Evolutionary conservation across 371 early-diverging fungal genomes (phyloP), one percentile per base, ranked within the genome.

Genomic region (Zychaea mexicana): DNA sequence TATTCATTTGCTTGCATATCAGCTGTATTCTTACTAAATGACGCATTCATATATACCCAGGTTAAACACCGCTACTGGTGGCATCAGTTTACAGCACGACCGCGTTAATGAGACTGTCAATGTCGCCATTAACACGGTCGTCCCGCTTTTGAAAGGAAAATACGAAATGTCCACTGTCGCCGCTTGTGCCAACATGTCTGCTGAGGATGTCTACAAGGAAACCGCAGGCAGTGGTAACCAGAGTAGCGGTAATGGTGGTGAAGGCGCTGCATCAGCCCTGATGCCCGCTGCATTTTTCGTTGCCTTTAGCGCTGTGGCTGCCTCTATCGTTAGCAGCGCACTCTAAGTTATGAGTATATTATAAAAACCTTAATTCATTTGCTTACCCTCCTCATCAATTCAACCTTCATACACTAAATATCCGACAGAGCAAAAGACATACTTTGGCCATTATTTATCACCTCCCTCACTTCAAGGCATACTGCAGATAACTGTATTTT

Each of bases 1-100:
- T n/a, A n/a, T n/a, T n/a, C n/a, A n/a, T n/a, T n/a, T n/a, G n/a
- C n/a, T n/a, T n/a, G n/a, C n/a, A n/a, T n/a, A n/a, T n/a, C n/a
- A n/a, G n/a, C n/a, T n/a, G n/a, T n/a, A n/a, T n/a, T n/a, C n/a
- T n/a, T n/a, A n/a, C n/a, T n/a, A n/a, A n/a, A n/a, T n/a, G n/a
- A n/a, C n/a, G n/a, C n/a, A n/a, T n/a, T n/a, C n/a, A n/a, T n/a
- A n/a, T n/a, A n/a, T n/a, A n/a, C n/a, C n/a, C n/a, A 36, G 81
- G 81, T 62, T 69, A 22, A 33, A 65, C n/a, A 71, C 60, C 12
- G 73, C 73, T 39, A 68, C 68, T 33, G 64, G 78, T 36, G 78
- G 77, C 52, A 72, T 81, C 49, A 64, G 62, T 21, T 66, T 81
- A 42, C 70, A 81, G 53, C 81, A 81, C 59, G 81, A 81, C 52